Evolutionary conservation across 163 green algal genomes (phyloP).

Genomic region (Scenedesmus sp.): DNA sequence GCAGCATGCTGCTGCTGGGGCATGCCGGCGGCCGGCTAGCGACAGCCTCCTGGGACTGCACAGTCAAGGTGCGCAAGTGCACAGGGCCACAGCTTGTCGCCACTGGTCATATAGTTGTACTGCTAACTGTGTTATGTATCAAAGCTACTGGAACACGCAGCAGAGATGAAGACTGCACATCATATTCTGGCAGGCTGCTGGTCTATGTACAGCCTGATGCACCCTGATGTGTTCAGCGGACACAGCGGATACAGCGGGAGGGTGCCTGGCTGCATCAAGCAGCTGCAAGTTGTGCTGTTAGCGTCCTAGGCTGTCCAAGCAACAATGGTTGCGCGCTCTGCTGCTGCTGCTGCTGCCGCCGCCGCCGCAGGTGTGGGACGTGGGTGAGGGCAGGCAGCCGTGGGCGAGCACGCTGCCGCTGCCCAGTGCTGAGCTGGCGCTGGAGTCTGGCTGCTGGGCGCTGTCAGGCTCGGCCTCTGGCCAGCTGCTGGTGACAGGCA

Average conservation of each 20-base stretch:
- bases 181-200: too few species aligned
- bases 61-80: conserved; percentile 67
- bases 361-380: conserved; percentile 63
- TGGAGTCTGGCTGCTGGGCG: conserved; percentile 79
- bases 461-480: conserved; percentile 33
- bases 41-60: conserved; percentile 82
- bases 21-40: conserved; percentile 51
- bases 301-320: background rate
- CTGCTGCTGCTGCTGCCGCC: background rate
- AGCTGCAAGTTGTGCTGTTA: background rate
- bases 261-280: background rate
- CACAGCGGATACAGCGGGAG: background rate
- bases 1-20: conserved; percentile 61
- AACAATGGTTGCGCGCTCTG: conserved; percentile 49
- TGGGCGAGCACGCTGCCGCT: conserved; percentile 65
- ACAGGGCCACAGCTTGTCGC: background rate
- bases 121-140: background rate
- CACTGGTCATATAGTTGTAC: too few species aligned
- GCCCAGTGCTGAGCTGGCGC: conserved; percentile 64
- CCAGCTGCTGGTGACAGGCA: conserved; percentile 70
- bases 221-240: background rate
- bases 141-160: background rate
- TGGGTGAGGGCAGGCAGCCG: conserved; percentile 76
- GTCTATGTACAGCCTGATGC: too few species aligned
- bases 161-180: too few species aligned